Conservation (phyloP, 2,329 filamentous ascomycete genomes). For the Botrytis squamosa region DNA sequence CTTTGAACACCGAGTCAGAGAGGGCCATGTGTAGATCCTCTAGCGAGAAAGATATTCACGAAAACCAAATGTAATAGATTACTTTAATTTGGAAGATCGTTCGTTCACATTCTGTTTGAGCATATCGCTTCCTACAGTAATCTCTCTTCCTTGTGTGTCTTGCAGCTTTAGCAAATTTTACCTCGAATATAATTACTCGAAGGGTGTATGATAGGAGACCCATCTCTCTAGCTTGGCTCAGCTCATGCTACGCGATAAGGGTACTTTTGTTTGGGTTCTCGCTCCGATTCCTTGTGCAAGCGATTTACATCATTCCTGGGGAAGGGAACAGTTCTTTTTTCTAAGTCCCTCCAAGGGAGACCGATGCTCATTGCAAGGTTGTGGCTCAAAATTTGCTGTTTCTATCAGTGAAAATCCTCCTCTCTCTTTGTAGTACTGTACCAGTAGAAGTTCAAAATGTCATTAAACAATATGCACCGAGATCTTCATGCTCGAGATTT, state of each 20-base stretch:
- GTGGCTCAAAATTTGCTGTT: neutral
- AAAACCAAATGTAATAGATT: neutral
- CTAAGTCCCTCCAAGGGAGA: rapidly evolving
- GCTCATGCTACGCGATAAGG: neutral
- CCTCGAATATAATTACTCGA: neutral
- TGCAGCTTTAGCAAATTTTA: neutral
- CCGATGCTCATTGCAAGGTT: neutral
- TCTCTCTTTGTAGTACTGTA: neutral
- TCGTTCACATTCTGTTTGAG: neutral
- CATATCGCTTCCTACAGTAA: neutral
- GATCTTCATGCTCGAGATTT: neutral
- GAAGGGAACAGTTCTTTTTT: neutral
- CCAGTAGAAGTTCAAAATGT: neutral
- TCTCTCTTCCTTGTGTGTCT: rapidly evolving
- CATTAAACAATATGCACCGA: neutral
- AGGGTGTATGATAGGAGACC: neutral
- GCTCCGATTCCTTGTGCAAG: neutral
- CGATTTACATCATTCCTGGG: neutral
- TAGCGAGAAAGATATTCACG: neutral
- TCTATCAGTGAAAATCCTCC: neutral
- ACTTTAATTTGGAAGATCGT: neutral
- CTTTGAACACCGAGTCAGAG: neutral
- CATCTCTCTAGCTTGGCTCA: neutral
- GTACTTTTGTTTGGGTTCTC: neutral
- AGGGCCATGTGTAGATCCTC: neutral